These are phyloP conservation scores for Scorias spongiosa DNA, from an alignment of 2,329 filamentous ascomycete genomes.

Conservation along the genomic window DNA sequence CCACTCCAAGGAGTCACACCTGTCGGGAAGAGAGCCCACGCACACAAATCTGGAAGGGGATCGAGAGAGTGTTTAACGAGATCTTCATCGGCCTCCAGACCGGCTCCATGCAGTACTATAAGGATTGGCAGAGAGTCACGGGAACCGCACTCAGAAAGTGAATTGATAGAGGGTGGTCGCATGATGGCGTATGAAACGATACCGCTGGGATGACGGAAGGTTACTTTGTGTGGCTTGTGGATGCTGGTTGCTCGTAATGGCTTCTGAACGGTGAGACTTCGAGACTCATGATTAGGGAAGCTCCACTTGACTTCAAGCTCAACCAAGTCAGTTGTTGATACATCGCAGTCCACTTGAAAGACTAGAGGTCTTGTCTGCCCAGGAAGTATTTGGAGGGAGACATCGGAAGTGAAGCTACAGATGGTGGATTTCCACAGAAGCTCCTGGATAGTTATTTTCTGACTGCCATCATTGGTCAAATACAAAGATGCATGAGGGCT, in stretches of 20 bases:
- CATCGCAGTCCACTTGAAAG: conserved; percentile 20
- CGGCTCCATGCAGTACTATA: conserved; percentile 40
- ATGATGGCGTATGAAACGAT: conserved; percentile 43
- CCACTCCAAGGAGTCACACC: conserved; percentile 44
- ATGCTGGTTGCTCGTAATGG: conserved; percentile 4
- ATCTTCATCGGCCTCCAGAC: conserved; percentile 36
- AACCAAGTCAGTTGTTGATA: conserved; percentile 3
- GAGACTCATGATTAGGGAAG: background rate
- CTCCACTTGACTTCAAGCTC: conserved; percentile 3
- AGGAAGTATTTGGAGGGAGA: conserved; percentile 12
- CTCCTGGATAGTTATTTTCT: conserved; percentile 4
- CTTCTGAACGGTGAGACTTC: background rate
- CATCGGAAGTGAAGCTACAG: conserved; percentile 2
- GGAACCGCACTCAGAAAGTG: conserved; percentile 10
- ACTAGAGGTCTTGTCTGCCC: conserved; percentile 28
- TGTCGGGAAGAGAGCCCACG: conserved; percentile 41
- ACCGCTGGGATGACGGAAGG: conserved; percentile 37
- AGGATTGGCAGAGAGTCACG: conserved; percentile 30
- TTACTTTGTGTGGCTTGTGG: conserved; percentile 36
- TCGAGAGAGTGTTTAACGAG: conserved; percentile 34
- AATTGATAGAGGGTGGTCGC: conserved; percentile 34
- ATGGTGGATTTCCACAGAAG: background rate
- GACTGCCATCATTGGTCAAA: conserved; percentile 28
- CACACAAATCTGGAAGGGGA: conserved; percentile 34
- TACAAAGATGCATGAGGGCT: conserved; percentile 33